Conservation (phyloP, 2,329 filamentous ascomycete genomes). For the Pestalotiopsis sp. region DNA sequence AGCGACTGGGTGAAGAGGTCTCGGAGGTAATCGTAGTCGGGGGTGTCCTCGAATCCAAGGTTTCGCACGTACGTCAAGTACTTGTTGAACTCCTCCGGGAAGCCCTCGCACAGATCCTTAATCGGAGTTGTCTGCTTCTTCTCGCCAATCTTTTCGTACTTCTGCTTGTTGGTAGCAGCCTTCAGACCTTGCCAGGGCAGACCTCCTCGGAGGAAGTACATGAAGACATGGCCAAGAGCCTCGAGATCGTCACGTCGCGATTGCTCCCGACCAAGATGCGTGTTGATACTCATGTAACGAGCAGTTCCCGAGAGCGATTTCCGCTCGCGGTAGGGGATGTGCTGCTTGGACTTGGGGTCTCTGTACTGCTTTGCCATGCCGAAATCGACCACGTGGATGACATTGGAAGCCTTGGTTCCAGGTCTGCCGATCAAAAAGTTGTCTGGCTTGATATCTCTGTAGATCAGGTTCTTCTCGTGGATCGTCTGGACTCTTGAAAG, state of each 20-base stretch:
- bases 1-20: conserved; percentile 95
- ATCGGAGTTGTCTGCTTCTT: conserved; percentile 99
- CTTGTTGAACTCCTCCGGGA: conserved; percentile 96
- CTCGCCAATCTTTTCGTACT: conserved; percentile 99
- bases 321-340: conserved; percentile 95
- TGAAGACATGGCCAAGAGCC: conserved; percentile 76
- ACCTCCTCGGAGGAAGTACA: conserved; percentile 74
- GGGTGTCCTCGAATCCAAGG: conserved; percentile 96
- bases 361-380: conserved; percentile 99
- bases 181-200: conserved; percentile 75
- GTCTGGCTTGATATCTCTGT: conserved; percentile 98
- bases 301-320: conserved; percentile 97
- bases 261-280: conserved; percentile 93
- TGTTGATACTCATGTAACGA: conserved; percentile 99
- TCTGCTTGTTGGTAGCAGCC: conserved; percentile 85
- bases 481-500: conserved; percentile 90
- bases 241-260: conserved; percentile 95
- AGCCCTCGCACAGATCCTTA: conserved; percentile 95
- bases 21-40: conserved; percentile 96
- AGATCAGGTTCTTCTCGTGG: conserved; percentile 99
- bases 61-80: conserved; percentile 97
- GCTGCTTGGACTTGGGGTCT: conserved; percentile 98
- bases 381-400: conserved; percentile 98
- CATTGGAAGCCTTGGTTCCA: conserved; percentile 91
- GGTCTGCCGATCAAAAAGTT: conserved; percentile 97